Conservation (phyloP, 306 rosid genomes). For the Inga laurina region DNA sequence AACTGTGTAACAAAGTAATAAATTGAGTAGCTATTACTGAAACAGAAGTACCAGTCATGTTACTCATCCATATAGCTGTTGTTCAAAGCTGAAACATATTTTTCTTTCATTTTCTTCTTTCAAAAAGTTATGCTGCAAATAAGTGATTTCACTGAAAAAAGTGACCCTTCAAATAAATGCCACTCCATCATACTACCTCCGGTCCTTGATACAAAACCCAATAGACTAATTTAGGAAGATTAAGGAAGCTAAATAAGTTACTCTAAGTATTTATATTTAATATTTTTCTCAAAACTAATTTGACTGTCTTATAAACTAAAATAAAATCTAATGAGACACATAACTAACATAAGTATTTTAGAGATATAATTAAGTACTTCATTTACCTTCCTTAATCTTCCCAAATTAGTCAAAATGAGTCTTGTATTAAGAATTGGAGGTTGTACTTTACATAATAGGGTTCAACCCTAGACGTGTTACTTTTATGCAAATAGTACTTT, state of each 20-base stretch:
- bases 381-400: too few relatives aligned
- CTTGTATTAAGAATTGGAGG: too few relatives aligned
- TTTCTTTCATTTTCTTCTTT: not conserved
- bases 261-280: too few relatives aligned
- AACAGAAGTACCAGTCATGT: not conserved
- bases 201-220: too few relatives aligned
- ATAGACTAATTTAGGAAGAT: too few relatives aligned
- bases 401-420: too few relatives aligned
- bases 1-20: conserved; percentile 58
- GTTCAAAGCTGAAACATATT: conserved; percentile 12
- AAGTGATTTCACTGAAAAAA: not conserved
- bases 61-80: not conserved
- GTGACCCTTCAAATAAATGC: not conserved
- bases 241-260: too few relatives aligned
- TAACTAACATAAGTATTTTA: too few relatives aligned
- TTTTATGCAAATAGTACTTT: not conserved
- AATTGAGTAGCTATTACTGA: conserved; percentile 3
- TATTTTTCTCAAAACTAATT: too few relatives aligned
- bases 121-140: conserved; percentile 6
- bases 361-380: too few relatives aligned
- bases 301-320: too few relatives aligned
- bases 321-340: too few relatives aligned
- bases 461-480: not conserved
- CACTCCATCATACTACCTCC: not conserved
- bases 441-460: not conserved